Evolutionary conservation across 805 yeast species (phyloP).

Genomic region (Torulaspora gathmanii): DNA sequence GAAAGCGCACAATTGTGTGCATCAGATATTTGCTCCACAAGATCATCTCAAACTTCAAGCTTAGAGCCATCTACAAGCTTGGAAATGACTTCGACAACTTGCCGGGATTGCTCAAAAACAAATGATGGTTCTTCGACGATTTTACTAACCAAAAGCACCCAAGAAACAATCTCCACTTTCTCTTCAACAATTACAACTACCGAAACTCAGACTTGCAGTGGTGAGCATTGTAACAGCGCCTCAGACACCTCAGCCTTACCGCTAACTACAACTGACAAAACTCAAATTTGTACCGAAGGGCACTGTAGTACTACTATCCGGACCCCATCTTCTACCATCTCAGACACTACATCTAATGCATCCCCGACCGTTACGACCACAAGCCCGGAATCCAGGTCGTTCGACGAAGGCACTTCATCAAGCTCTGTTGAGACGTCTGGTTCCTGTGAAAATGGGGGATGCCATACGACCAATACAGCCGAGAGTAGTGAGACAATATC

Average conservation of each 20-base stretch:
- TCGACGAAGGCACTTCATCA: background rate
- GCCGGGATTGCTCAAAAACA: background rate
- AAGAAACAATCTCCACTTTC: background rate
- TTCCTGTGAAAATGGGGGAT: background rate
- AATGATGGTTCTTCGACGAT: background rate
- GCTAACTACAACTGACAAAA: background rate
- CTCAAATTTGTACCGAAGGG: background rate
- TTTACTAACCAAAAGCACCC: background rate
- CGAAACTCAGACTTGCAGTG: constrained; percentile 1
- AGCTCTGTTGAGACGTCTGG: background rate
- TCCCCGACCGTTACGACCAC: too few relatives aligned
- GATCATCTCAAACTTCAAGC: background rate
- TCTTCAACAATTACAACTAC: constrained; percentile 1
- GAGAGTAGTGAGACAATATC: background rate
- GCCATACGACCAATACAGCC: background rate
- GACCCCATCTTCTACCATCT: too few relatives aligned
- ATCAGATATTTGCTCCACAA: background rate
- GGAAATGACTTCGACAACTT: background rate
- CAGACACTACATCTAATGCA: too few relatives aligned
- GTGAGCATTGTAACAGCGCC: background rate
- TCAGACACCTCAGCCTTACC: background rate
- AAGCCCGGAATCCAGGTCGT: background rate
- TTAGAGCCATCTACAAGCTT: background rate
- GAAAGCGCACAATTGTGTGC: background rate
- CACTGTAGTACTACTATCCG: background rate